phyloP scores from a whole-genome alignment of 495 filamentous ascomycete genomes.

The Hyaloscypha variabilis region DNA sequence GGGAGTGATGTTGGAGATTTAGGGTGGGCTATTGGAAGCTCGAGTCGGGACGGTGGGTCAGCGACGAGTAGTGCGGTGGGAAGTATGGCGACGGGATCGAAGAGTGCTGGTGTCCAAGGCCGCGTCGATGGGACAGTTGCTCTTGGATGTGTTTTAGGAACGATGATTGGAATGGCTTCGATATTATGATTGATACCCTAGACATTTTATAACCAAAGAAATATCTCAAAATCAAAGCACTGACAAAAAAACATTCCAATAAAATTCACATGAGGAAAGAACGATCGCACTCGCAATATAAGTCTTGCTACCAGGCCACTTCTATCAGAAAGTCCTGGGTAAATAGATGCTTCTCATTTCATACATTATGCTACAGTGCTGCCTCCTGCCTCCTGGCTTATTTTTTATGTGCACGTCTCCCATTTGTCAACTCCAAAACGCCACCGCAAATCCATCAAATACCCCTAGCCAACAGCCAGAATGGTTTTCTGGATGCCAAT shows the following conservation, averaged over 20 bases:
- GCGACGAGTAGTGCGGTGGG: not conserved
- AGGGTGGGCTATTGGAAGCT: conserved; percentile 2
- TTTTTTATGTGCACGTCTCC: not conserved
- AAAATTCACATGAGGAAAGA: no score
- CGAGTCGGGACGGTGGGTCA: not conserved
- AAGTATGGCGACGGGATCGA: not conserved
- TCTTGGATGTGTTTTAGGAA: not conserved
- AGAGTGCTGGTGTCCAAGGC: not conserved
- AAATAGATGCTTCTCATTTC: not conserved
- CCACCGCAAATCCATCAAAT: not conserved
- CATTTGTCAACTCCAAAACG: not conserved
- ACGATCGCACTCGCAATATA: not conserved
- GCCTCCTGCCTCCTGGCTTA: not conserved
- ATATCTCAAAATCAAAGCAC: no score
- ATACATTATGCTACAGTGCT: not conserved
- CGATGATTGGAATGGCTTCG: not conserved
- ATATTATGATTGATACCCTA: not conserved
- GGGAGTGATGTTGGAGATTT: not conserved
- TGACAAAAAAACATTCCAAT: no score
- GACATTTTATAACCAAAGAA: no score
- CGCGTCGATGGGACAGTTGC: not conserved
- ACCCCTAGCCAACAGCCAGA: conserved; percentile 25
- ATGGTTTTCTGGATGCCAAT: conserved; percentile 46
- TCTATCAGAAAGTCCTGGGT: not conserved
- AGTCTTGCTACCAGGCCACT: not conserved